Evolutionary conservation across 345 rosid genomes (phyloP).

Genomic region (Eucalyptus cloeziana): DNA sequence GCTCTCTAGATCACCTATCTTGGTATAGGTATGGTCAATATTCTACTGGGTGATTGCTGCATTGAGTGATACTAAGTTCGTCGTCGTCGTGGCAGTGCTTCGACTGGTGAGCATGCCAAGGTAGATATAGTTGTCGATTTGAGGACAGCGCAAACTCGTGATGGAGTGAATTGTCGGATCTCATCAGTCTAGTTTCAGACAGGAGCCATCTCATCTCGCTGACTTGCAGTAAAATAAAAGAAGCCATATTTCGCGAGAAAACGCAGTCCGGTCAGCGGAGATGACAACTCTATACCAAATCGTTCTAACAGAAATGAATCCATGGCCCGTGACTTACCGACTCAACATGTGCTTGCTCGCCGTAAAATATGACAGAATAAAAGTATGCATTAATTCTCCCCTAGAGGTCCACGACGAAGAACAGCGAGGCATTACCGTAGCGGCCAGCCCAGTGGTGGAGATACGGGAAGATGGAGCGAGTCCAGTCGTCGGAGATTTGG

Average conservation of each 20-base stretch:
- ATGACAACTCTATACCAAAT: not conserved
- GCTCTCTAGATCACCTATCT: not conserved
- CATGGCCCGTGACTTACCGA: not conserved
- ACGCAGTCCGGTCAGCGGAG: not conserved
- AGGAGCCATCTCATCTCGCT: not conserved
- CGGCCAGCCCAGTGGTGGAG: conserved; percentile 2
- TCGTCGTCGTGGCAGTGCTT: not conserved
- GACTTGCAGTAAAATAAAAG: not conserved
- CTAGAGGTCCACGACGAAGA: not conserved
- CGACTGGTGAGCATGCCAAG: not conserved
- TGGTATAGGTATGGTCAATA: not conserved
- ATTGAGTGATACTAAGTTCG: not conserved
- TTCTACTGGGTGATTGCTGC: not conserved
- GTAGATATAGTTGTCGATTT: not conserved
- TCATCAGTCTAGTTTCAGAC: not conserved
- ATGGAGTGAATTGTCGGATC: not conserved
- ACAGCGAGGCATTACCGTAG: not conserved
- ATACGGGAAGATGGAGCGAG: conserved; percentile 1
- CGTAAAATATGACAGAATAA: not conserved
- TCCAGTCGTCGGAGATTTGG: not conserved
- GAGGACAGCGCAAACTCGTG: not conserved
- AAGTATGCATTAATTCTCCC: not conserved
- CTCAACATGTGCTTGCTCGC: not conserved
- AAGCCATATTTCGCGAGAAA: not conserved
- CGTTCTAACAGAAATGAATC: not conserved